A percentile compares a stretch with the other conserved stretches of the same genome.
Conservation (phyloP, 768 basidiomycete species). For the Fibroporia radiculosa region DNA sequence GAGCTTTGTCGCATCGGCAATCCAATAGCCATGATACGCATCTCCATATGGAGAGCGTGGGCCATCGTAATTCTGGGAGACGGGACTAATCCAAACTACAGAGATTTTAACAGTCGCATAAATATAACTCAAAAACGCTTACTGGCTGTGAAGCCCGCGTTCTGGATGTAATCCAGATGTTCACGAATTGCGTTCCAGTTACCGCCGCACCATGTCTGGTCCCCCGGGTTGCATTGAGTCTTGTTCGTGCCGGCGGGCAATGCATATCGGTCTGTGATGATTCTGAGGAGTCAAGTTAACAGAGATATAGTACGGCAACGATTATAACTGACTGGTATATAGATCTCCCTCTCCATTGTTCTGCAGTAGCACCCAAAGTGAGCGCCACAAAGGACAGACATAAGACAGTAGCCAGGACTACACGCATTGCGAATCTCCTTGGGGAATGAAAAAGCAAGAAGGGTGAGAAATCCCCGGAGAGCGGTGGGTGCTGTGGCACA, state of each 20-base stretch:
- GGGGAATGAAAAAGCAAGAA: too few relatives aligned
- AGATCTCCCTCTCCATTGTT: conserved; percentile 68
- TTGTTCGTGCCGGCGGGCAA: conserved; percentile 46
- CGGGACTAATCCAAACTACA: conserved; percentile 77
- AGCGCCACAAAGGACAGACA: conserved; percentile 22
- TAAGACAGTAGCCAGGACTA: too few relatives aligned
- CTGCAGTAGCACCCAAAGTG: conserved; percentile 52
- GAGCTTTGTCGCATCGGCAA: conserved; percentile 55
- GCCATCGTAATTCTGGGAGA: conserved; percentile 72
- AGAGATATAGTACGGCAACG: neutral
- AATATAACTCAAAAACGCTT: conserved; percentile 11
- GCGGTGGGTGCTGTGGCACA: too few relatives aligned
- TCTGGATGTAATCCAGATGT: conserved; percentile 80
- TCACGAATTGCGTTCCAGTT: conserved; percentile 70
- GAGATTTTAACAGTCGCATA: neutral
- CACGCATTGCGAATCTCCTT: too few relatives aligned
- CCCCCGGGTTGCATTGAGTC: conserved; percentile 46
- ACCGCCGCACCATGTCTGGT: conserved; percentile 78
- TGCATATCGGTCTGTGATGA: conserved; percentile 74
- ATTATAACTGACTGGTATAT: conserved; percentile 60
- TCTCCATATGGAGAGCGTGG: conserved; percentile 68
- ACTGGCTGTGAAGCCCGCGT: conserved; percentile 78
- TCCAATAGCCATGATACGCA: conserved; percentile 85
- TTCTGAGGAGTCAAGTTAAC: conserved; percentile 19
- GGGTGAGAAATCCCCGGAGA: too few relatives aligned